These are phyloP conservation scores for Dujonia santamariae DNA, from an alignment of 1,139 yeast genomes.

Conservation along the genomic window DNA sequence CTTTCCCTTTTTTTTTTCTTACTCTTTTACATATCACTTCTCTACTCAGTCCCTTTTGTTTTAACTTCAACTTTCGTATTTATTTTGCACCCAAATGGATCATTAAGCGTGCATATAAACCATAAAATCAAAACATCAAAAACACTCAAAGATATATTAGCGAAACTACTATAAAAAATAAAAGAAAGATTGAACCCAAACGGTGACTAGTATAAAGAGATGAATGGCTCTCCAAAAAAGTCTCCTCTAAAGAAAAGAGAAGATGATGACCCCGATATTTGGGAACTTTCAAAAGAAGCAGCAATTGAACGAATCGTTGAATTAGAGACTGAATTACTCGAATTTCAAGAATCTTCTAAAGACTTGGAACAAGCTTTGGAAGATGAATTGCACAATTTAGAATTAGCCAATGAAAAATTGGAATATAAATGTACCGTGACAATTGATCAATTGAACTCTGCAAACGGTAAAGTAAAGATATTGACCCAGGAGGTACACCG, in stretches of 20 bases:
- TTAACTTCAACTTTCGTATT: too few relatives aligned
- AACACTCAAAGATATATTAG: too few relatives aligned
- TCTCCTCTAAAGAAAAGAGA: not conserved
- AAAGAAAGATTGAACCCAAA: too few relatives aligned
- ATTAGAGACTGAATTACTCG: slow-evolving; percentile 34
- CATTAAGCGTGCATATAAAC: too few relatives aligned
- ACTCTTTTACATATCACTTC: too few relatives aligned
- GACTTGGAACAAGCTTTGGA: slow-evolving; percentile 45
- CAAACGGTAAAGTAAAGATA: slow-evolving; percentile 12
- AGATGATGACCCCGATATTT: not conserved
- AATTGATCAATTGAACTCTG: slow-evolving; percentile 14
- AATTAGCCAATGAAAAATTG: slow-evolving; percentile 21
- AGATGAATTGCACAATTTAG: slow-evolving; percentile 37
- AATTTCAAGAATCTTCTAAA: slow-evolving; percentile 43
- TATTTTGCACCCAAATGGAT: too few relatives aligned
- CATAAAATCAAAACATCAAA: too few relatives aligned
- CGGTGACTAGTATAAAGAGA: not conserved
- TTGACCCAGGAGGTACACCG: slow-evolving; percentile 22
- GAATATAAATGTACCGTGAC: slow-evolving; percentile 14
- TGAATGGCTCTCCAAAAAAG: not conserved
- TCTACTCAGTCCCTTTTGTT: too few relatives aligned
- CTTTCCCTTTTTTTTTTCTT: too few relatives aligned
- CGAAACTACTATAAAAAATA: too few relatives aligned
- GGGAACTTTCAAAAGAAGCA: slow-evolving; percentile 7
- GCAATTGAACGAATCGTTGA: slow-evolving; percentile 8